Base-by-base conservation (phyloP, 2,329 filamentous ascomycete species). In the Xylariaceae sp. region DNA sequence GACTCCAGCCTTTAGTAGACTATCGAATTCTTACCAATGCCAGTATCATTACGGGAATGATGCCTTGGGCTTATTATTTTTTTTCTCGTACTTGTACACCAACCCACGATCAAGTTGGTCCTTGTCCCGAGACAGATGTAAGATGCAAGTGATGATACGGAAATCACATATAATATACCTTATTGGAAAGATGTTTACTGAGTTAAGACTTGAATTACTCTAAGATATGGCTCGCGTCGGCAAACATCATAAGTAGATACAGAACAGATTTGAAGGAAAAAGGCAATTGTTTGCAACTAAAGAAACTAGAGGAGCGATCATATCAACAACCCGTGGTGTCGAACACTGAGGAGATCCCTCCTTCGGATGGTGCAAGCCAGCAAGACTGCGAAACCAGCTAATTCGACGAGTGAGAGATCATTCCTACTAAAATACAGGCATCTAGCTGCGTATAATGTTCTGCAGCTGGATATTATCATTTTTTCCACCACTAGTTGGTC, bases 381-480 rank as follows among this genome's bases (percentile, higher is more conserved):
- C 55, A 55, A 58, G 62, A 62, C 65, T 62, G 63, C 61, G 50
- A 62, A 30, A 61, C 58, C 56, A 60, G 55, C 51, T 59, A 55
- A 62, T 63, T 57, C 54, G 57, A 56, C 47, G 54, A 62, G 56
- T 45, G 55, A 65, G 64, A 63, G 57, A 66, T 60, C 37, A 49
- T 60, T 67, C 64, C 67, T 69, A 67, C 66, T 73, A 73, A 69
- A 73, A 71, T 73, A 72, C 70, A 73, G 63, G 61, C 68, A 67
- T 73, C 69, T 72, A 71, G 66, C 67, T 63, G 64, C 61, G 58
- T 62, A 57, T 50, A 61, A 56, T 60, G 54, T 66, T 64, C 57
- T 64, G 66, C 65, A 66, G 65, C 69, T 67, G 62, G 59, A 62
- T 61, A 68, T 70, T 66, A 67, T 65, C 67, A 63, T 68, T 65